Evolutionary conservation across 208 protist species (phyloP).

Genomic region (Trypanosoma melophagium): DNA sequence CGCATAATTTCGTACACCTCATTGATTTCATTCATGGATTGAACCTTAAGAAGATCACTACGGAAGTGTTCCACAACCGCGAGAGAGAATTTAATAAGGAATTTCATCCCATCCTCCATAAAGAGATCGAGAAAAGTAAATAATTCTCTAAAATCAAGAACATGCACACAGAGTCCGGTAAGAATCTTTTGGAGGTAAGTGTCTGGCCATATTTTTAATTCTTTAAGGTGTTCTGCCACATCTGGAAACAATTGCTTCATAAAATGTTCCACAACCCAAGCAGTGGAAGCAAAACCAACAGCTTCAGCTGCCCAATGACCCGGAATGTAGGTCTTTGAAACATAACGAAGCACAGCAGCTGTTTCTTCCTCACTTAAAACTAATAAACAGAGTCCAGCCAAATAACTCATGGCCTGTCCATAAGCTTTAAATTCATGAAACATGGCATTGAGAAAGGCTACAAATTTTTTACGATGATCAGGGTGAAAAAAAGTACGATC

Average conservation of each 20-base stretch:
- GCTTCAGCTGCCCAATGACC: conserved; percentile 89
- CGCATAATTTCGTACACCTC: conserved; percentile 88
- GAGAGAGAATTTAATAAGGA: conserved; percentile 85
- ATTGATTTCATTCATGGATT: conserved; percentile 50
- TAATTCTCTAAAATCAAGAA: conserved; percentile 79
- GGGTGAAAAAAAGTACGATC: conserved; percentile 82
- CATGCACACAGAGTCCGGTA: conserved; percentile 87
- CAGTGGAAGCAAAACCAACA: conserved; percentile 85
- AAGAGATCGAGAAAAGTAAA: conserved; percentile 87
- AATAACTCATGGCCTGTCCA: conserved; percentile 90
- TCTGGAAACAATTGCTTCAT: conserved; percentile 72
- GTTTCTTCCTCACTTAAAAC: conserved; percentile 83
- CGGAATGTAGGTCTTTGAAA: conserved; percentile 75
- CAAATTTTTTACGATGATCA: conserved; percentile 74
- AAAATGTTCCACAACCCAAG: conserved; percentile 86
- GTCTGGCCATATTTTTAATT: conserved; percentile 88
- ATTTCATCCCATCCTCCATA: conserved; percentile 68
- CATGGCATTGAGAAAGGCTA: conserved; percentile 77
- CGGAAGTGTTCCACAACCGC: conserved; percentile 86
- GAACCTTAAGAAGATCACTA: conserved; percentile 61
- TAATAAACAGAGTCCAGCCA: conserved; percentile 84
- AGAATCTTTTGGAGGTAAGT: conserved; percentile 92
- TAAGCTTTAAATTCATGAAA: conserved; percentile 84
- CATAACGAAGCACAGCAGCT: conserved; percentile 73
- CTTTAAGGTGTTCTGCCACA: conserved; percentile 73